Percentiles rank a stretch among this genome's conserved stretches.
phyloP scores from a whole-genome alignment of 371 early-diverging fungal genomes.

The Mucor mucedo region DNA sequence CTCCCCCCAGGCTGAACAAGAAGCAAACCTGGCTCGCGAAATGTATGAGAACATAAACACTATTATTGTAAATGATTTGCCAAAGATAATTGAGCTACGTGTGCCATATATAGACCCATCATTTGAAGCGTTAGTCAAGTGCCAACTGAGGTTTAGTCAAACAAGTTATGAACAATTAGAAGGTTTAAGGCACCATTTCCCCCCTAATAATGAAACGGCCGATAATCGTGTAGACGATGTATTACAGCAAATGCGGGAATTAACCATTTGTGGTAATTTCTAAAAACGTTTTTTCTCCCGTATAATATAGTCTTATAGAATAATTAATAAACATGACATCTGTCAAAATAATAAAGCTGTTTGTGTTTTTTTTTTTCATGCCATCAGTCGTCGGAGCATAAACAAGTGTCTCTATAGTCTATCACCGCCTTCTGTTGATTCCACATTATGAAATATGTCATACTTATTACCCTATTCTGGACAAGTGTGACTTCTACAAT shows the following conservation, averaged over 20 bases:
- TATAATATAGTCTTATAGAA: neutral
- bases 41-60: conserved; percentile 83
- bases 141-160: conserved; percentile 85
- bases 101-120: conserved; percentile 91
- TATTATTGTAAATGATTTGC: conserved; percentile 84
- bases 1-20: conserved; percentile 70
- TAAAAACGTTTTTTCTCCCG: conserved; percentile 14
- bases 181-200: conserved; percentile 54
- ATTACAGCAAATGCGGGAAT: conserved; percentile 86
- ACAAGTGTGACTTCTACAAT: neutral
- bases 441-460: too few species aligned
- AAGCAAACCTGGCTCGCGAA: conserved; percentile 75
- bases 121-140: conserved; percentile 92
- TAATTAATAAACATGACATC: neutral
- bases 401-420: too few species aligned
- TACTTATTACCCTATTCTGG: too few species aligned
- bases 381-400: too few species aligned
- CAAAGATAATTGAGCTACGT: conserved; percentile 86
- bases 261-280: conserved; percentile 85
- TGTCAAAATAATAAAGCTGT: too few species aligned
- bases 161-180: conserved; percentile 76
- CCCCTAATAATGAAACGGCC: conserved; percentile 52
- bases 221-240: conserved; percentile 78
- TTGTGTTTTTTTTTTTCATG: too few species aligned
- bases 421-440: too few species aligned